Base-by-base conservation (phyloP, 345 rosid species). In the Excoecaria agallocha region DNA sequence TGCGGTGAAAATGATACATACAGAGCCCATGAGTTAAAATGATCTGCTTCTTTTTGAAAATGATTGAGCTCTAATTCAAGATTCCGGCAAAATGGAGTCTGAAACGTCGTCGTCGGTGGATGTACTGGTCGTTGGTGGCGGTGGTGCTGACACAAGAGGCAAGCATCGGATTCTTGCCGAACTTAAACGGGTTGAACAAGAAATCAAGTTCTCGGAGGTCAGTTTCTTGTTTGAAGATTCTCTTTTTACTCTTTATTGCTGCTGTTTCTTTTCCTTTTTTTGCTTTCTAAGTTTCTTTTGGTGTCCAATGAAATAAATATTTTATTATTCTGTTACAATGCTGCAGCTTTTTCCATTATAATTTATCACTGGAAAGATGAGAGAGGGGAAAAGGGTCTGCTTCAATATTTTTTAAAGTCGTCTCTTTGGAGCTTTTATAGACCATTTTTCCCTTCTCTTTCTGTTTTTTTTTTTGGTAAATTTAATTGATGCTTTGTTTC, bases 81-180 rank as follows among this genome's bases (percentile, higher is more conserved):
- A 56, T 38, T 62, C 25, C 35, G 3, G 59, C 45, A 37, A 19
- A 68, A 81, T 82, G 87, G 87, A 82, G 24, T 62, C 84, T 16
- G 86, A 86, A 75, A 84, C 87, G 59, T 64, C 82, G 57, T 82
- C 86, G 63, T 80, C 80, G 46, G 82, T 39, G 25, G 82, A 81
- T 74, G 88, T 79, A 20, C 84, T 69, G 58, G 59, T 70, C 22
- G 60, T 41, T 25, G 76, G 37, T 5, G 66, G 65, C 8, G 61
- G 69, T 35, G 86, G 79, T 2, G 45, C 87, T 67, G 93, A 87
- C 67, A 88, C 82, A 11, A 81, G 91, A 52, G 93, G 97, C 37
- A 90, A 79, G 83, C 94, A 91, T 82, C 83, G 88, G 83, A 81
- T 91, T 85, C 87, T 85, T 50, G 97, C 94, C 5, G 91, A 91